phyloP scores from a whole-genome alignment of 1,139 yeast genomes.

The Blastobotrys serpentis region DNA sequence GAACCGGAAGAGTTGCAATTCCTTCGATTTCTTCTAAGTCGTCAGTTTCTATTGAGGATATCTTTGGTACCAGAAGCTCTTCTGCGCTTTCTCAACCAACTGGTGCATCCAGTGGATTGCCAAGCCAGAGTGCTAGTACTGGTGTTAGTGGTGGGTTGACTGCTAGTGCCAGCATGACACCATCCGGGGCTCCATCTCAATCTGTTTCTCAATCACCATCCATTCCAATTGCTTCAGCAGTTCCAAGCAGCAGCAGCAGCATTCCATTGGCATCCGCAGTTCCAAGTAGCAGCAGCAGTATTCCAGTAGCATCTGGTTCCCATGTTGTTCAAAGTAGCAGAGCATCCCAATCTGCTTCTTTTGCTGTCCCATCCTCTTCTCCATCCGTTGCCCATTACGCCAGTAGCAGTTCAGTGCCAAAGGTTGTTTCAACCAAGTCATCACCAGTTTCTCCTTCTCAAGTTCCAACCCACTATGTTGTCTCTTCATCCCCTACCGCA shows the following conservation, averaged over 20 bases:
- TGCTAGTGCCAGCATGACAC: neutral
- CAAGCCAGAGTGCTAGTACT: neutral
- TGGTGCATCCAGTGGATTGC: constrained; percentile 6
- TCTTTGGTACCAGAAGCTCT: constrained; percentile 11
- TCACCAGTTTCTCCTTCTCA: neutral
- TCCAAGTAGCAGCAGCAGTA: no score
- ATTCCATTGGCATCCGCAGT: no score
- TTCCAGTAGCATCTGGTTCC: neutral
- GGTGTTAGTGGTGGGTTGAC: neutral
- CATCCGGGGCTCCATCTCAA: neutral
- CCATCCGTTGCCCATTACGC: neutral
- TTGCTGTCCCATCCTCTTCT: neutral
- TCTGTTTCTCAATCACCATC: neutral
- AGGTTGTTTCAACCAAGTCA: neutral
- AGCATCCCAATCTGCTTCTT: no score
- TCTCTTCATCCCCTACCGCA: neutral
- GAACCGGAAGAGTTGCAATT: constrained; percentile 6
- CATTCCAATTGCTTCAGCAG: neutral
- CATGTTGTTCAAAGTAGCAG: neutral
- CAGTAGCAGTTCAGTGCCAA: neutral
- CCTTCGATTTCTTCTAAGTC: constrained; percentile 11
- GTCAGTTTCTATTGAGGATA: constrained; percentile 5
- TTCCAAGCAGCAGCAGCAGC: neutral
- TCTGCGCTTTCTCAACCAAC: constrained; percentile 15
- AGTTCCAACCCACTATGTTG: neutral